These are phyloP conservation scores for Pichia phayaonensis DNA, from an alignment of 805 yeast genomes.

Conservation along the genomic window DNA sequence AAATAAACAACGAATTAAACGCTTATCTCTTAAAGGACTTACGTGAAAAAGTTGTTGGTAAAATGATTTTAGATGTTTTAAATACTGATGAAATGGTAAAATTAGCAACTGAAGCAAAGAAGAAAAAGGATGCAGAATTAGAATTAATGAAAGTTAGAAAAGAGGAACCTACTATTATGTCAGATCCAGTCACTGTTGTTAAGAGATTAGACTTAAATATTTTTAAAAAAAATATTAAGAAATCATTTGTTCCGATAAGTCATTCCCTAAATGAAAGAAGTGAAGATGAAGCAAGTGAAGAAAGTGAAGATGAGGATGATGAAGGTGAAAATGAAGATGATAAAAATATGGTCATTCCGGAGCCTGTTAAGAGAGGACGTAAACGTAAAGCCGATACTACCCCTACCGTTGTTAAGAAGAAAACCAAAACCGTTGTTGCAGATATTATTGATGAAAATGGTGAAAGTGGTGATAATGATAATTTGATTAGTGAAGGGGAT, in stretches of 20 bases:
- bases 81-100: conserved; percentile 40
- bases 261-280: conserved; percentile 40
- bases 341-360: neutral
- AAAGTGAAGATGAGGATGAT: conserved; percentile 1
- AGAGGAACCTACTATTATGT: neutral
- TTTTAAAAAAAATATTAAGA: conserved; percentile 4
- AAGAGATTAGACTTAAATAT: conserved; percentile 10
- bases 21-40: conserved; percentile 61
- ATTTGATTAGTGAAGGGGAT: conserved; percentile 12
- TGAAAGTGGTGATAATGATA: neutral
- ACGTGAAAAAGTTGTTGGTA: conserved; percentile 64
- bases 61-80: conserved; percentile 54
- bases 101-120: conserved; percentile 18
- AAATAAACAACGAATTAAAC: conserved; percentile 57
- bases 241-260: conserved; percentile 35
- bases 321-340: conserved; percentile 13
- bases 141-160: conserved; percentile 7
- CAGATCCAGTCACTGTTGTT: conserved; percentile 3
- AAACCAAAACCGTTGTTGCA: neutral
- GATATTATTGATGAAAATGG: neutral
- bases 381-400: neutral
- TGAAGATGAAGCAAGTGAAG: neutral
- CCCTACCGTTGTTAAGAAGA: neutral
- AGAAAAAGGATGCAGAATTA: conserved; percentile 15
- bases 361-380: neutral